These are phyloP conservation scores for Ogataea methanolica DNA, from an alignment of 805 yeast genomes.

Conservation along the genomic window DNA sequence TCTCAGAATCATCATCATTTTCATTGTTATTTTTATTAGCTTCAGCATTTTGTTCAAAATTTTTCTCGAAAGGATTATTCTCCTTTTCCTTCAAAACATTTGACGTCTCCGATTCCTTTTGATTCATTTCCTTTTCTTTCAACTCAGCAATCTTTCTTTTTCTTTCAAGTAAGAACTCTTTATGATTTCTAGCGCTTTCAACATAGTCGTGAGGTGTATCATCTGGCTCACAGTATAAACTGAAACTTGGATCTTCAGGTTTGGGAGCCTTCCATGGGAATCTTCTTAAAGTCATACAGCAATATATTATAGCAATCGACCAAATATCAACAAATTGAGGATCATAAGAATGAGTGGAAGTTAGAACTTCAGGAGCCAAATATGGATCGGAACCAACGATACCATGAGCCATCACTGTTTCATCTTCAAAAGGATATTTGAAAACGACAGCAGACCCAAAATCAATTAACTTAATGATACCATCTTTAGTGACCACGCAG, in stretches of 20 bases:
- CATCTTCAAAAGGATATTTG: constrained; percentile 66
- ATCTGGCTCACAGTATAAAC: constrained; percentile 59
- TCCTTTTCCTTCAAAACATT: constrained; percentile 9
- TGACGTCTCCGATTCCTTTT: not conserved
- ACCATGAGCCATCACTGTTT: constrained; percentile 60
- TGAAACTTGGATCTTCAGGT: constrained; percentile 63
- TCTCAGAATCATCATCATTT: constrained; percentile 1
- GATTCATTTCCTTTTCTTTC: constrained; percentile 17
- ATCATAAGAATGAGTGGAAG: constrained; percentile 52
- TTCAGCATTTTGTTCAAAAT: constrained; percentile 1
- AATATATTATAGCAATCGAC: constrained; percentile 80
- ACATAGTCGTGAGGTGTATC: constrained; percentile 74
- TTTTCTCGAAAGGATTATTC: constrained; percentile 4
- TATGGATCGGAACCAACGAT: constrained; percentile 86
- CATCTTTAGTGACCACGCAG: constrained; percentile 71
- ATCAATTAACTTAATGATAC: constrained; percentile 74
- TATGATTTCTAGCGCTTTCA: constrained; percentile 69
- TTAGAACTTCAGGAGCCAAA: constrained; percentile 75
- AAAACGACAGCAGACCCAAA: constrained; percentile 83
- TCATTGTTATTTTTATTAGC: not conserved
- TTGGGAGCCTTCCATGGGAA: constrained; percentile 88
- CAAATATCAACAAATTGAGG: constrained; percentile 79
- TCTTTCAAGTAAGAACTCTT: constrained; percentile 54
- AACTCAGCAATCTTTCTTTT: constrained; percentile 41
- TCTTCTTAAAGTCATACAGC: constrained; percentile 81